phyloP scores from a whole-genome alignment of 1,284 basidiomycete species.

The Trametes polyzona region DNA sequence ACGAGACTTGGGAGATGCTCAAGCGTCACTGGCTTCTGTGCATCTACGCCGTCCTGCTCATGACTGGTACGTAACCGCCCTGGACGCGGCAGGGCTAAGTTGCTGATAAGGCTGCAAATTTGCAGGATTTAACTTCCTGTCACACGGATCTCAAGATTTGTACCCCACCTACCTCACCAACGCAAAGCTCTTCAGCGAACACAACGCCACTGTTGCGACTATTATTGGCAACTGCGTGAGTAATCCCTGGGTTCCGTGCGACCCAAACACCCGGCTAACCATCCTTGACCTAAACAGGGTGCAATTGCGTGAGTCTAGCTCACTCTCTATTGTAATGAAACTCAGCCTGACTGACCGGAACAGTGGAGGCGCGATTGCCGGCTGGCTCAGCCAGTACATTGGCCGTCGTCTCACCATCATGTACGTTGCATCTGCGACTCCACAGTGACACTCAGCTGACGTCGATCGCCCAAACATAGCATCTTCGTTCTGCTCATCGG shows the following conservation, averaged over 20 bases:
- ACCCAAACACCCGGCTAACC: constrained; percentile 5
- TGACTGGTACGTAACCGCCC: constrained; percentile 62
- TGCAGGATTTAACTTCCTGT: constrained; percentile 90
- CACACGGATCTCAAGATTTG: constrained; percentile 85
- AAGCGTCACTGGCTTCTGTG: constrained; percentile 85
- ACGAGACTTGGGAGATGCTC: constrained; percentile 77
- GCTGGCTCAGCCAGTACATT: constrained; percentile 80
- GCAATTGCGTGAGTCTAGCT: constrained; percentile 61
- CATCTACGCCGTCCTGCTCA: constrained; percentile 82
- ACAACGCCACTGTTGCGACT: constrained; percentile 80
- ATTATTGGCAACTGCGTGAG: constrained; percentile 88
- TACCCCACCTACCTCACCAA: constrained; percentile 80
- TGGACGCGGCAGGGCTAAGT: background rate
- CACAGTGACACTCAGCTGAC: background rate
- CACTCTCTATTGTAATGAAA: background rate
- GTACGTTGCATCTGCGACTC: constrained; percentile 40
- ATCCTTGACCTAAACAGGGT: constrained; percentile 50
- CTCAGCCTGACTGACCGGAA: constrained; percentile 23
- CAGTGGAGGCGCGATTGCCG: constrained; percentile 79
- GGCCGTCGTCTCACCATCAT: constrained; percentile 90
- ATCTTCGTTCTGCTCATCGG: constrained; percentile 61
- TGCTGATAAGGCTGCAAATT: constrained; percentile 9
- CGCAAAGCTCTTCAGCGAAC: constrained; percentile 59
- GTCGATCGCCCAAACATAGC: constrained; percentile 32
- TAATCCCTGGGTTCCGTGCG: constrained; percentile 26